phyloP scores from a whole-genome alignment of 129 eudicot genomes.

The Artemisia argyi region DNA sequence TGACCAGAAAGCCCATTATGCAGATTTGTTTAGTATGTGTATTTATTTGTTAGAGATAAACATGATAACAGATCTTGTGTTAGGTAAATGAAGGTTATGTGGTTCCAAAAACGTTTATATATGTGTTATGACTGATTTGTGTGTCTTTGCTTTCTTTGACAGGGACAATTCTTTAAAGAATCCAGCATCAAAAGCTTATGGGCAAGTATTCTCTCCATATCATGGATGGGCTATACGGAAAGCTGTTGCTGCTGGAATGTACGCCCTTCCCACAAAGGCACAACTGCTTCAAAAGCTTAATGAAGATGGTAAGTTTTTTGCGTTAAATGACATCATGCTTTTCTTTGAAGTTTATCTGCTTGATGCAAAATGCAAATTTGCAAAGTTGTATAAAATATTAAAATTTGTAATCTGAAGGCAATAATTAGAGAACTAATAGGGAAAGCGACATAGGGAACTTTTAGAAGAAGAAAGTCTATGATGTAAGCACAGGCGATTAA shows the following conservation, averaged over 20 bases:
- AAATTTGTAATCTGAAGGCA: constrained; percentile 1
- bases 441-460: too few relatives aligned
- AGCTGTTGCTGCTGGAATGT: constrained; percentile 99
- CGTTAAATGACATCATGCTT: background rate
- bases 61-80: constrained; percentile 3
- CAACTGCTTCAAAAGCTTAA: constrained; percentile 81
- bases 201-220: constrained; percentile 90
- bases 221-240: constrained; percentile 99
- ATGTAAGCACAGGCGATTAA: too few relatives aligned
- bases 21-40: constrained; percentile 7
- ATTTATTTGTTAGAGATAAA: constrained; percentile 1
- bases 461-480: too few relatives aligned
- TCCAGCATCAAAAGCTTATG: constrained; percentile 92
- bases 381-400: background rate
- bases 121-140: background rate
- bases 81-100: constrained; percentile 12
- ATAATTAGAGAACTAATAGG: constrained; percentile 1
- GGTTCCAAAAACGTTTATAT: background rate
- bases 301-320: constrained; percentile 78
- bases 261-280: constrained; percentile 90
- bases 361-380: background rate
- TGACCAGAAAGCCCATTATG: constrained; percentile 3
- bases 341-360: background rate
- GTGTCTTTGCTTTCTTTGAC: constrained; percentile 11
- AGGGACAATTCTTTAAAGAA: constrained; percentile 81